These are phyloP conservation scores for Fraxinus sp. DNA, from an alignment of 305 asterid species.

Conservation along the genomic window DNA sequence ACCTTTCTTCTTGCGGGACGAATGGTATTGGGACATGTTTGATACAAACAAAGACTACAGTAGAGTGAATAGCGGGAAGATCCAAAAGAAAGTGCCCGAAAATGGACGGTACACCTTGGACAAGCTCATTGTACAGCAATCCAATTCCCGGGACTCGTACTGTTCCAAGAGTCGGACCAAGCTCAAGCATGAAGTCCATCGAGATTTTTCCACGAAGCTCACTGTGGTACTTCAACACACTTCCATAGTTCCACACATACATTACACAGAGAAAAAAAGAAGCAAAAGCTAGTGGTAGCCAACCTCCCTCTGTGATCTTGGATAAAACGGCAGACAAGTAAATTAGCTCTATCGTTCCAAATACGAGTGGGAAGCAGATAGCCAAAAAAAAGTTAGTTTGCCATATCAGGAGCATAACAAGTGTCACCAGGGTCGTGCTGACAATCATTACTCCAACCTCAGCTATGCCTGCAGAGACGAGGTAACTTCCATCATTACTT, in stretches of 20 bases:
- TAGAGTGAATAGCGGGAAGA: conserved; percentile 89
- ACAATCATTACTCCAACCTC: conserved; percentile 95
- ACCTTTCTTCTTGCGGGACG: conserved; percentile 86
- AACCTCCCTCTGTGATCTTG: conserved; percentile 85
- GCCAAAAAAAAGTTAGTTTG: conserved; percentile 67
- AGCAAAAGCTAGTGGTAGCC: conserved; percentile 88
- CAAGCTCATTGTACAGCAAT: conserved; percentile 79
- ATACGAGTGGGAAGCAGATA: conserved; percentile 59
- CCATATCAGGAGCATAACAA: conserved; percentile 93
- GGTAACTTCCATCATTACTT: neutral
- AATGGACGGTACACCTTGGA: conserved; percentile 84
- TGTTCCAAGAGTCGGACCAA: conserved; percentile 76
- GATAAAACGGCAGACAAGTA: conserved; percentile 80
- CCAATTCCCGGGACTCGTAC: conserved; percentile 92
- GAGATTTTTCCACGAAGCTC: conserved; percentile 79
- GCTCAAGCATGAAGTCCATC: conserved; percentile 68
- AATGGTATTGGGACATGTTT: conserved; percentile 81
- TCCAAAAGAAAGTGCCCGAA: conserved; percentile 70
- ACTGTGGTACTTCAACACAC: conserved; percentile 74
- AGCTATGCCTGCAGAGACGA: conserved; percentile 63
- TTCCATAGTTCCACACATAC: conserved; percentile 94
- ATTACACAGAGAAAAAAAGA: conserved; percentile 67
- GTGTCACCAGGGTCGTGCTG: conserved; percentile 76
- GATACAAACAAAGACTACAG: conserved; percentile 80
- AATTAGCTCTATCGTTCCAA: conserved; percentile 64